Base-by-base conservation (phyloP, 345 rosid species). In the Acer yangbiense region DNA sequence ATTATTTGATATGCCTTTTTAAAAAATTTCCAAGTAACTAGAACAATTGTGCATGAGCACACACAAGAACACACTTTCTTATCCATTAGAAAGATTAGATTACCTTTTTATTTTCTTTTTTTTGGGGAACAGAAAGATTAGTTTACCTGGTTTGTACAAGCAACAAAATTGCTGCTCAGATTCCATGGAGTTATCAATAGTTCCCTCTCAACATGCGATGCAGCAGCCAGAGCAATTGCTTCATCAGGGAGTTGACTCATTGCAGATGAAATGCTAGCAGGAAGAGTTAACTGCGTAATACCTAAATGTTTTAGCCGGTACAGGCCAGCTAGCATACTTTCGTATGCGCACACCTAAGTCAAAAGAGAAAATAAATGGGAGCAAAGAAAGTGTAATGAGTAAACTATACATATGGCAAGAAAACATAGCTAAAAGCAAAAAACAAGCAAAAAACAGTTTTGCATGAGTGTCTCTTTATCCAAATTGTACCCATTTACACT, bases 161-260 rank as follows among this genome's bases (percentile, higher is more conserved):
- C 89, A 81, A 95, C 98, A 87, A 93, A 95, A 81, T 94, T 95
- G 86, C 91, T 87, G 79, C 99, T 95, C 75, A 95, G 87, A 83
- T 89, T 95, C 99, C 99, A 95, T 55, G 98, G 97, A 84, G 97
- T 92, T 52, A 96, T 94, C 88, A 91, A 97, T 82, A 96, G 83
- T 85, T 94, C 99, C 84, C 99, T 87, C 84, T 94, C 99, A 72
- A 96, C 92, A 78, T 94, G 98, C 25, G 97, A 92, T 46, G 98
- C 99, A 87, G 95, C 98, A 83, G 99, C 99, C 71, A 96, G 85
- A 79, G 95, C 97, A 80, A 96, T 91, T 78, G 98, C 97, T 85
- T 94, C 99, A 61, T 85, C 94, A 72, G 99, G 99, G 43, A 96
- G 91, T 82, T 92, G 99, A 86, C 93, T 91, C 95, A 89, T 82